Percentiles rank a stretch among this genome's conserved stretches.
Evolutionary conservation across 2,329 filamentous ascomycete species (phyloP).

Genomic region (Fusarium devonianum): DNA sequence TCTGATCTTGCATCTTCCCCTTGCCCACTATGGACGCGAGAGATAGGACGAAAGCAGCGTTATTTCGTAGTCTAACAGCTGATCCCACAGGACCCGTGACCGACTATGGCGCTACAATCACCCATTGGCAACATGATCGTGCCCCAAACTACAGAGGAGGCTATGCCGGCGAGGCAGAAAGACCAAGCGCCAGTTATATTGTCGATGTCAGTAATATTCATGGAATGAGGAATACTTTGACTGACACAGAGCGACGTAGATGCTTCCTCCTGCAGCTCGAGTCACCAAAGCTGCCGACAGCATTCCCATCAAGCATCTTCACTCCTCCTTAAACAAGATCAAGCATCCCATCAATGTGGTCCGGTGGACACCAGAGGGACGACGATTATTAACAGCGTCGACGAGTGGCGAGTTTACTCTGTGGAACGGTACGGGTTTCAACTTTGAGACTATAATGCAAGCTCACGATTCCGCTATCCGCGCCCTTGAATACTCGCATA

Average conservation of each 20-base stretch:
- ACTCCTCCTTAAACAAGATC: slow-evolving; percentile 98
- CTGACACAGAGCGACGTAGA: slow-evolving; percentile 57
- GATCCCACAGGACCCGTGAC: slow-evolving; percentile 77
- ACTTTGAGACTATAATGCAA: slow-evolving; percentile 99
- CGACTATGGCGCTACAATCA: slow-evolving; percentile 89
- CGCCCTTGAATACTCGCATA: slow-evolving; percentile 87
- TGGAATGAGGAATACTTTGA: not conserved
- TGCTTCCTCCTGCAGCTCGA: slow-evolving; percentile 84
- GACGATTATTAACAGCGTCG: slow-evolving; percentile 88
- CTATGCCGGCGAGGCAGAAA: slow-evolving; percentile 77
- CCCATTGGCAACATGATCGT: slow-evolving; percentile 89
- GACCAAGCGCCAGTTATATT: slow-evolving; percentile 88
- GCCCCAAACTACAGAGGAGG: slow-evolving; percentile 72
- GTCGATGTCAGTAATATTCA: slow-evolving; percentile 71
- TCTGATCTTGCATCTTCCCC: not conserved
- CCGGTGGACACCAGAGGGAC: slow-evolving; percentile 95
- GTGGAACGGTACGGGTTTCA: slow-evolving; percentile 99
- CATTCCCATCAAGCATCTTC: slow-evolving; percentile 92
- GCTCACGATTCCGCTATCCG: slow-evolving; percentile 90
- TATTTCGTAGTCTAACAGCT: slow-evolving; percentile 30
- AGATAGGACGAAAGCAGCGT: slow-evolving; percentile 8
- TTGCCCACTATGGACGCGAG: slow-evolving; percentile 10
- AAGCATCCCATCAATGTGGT: slow-evolving; percentile 98
- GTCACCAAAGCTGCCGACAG: slow-evolving; percentile 79
- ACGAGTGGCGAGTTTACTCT: slow-evolving; percentile 98